A percentile compares a stretch with the other conserved stretches of the same genome.
These are phyloP conservation scores for Candida piceae DNA, from an alignment of 805 yeast species.

Conservation along the genomic window DNA sequence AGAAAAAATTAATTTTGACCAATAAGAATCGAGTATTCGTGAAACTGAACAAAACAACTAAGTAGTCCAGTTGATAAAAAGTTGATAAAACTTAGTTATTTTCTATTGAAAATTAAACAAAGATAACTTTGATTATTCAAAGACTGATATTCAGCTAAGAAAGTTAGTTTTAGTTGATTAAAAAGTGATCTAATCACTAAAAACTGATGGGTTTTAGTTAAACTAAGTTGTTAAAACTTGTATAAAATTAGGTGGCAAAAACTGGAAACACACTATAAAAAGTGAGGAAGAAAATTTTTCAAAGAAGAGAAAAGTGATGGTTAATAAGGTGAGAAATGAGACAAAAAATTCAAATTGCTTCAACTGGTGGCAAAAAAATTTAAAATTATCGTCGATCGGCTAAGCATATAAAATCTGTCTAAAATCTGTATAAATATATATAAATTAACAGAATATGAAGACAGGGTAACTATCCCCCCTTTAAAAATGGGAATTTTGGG, in stretches of 20 bases:
- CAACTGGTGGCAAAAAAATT: too few relatives aligned
- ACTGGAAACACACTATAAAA: too few relatives aligned
- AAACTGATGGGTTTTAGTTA: constrained; percentile 1
- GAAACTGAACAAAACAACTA: constrained; percentile 32
- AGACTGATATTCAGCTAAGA: constrained; percentile 3
- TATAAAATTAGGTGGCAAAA: constrained; percentile 15
- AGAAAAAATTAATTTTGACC: constrained; percentile 10
- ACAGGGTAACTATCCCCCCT: too few relatives aligned
- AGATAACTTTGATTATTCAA: constrained; percentile 1
- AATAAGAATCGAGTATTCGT: constrained; percentile 19
- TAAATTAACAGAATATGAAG: not conserved
- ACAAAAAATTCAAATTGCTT: too few relatives aligned
- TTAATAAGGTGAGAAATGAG: constrained; percentile 6
- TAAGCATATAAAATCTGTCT: too few relatives aligned
- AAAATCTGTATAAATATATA: not conserved
- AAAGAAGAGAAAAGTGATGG: constrained; percentile 14
- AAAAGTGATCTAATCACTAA: not conserved
- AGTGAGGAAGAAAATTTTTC: constrained; percentile 8
- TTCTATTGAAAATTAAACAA: not conserved
- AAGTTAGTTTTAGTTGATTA: not conserved
- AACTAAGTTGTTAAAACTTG: not conserved
- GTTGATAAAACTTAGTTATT: not conserved
- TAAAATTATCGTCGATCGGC: too few relatives aligned
- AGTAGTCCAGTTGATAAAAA: constrained; percentile 29
- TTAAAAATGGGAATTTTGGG: too few relatives aligned